Base-by-base conservation (phyloP, 257 asterid species). In the Nicotiana noctiflora region DNA sequence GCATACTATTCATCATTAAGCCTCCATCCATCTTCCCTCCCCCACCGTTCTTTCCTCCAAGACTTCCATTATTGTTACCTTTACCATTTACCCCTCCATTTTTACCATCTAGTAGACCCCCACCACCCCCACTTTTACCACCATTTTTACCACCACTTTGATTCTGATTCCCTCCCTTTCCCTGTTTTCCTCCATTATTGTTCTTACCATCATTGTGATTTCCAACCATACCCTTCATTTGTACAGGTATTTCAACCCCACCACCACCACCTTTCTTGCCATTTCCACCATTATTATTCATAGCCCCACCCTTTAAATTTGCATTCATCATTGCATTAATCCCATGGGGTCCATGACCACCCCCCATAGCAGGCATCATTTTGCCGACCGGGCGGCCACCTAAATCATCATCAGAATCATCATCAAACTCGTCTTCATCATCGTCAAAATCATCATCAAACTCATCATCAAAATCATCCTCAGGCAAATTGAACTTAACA, bases 401-500 rank as follows among this genome's bases (percentile, higher is more conserved):
- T 34, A 32, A 86, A n/a, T 70, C 90, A 13, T 82, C 90, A 79
- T 75, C 92, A 63, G 65, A 86, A 2, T 78, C 82, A 15, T 81
- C 79, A 37, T 79, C 17, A 65, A 46, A 79, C 37, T 83, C 84
- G 60, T 81, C 84, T 23, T 55, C 65, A 14, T 75, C 77, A 44
- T 61, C 68, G 19, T 80, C 76, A 10, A 11, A 72, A 0, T 18
- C 66, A 77, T 68, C 55, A 9, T 84, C 89, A 52, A 81, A 88
- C n/a, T 87, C 90, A 4, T 80, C 82, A 0, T 86, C 88, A 4
- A 82, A 84, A 1, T 91, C 90, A 1, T 88, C 89, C 17, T 87
- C 86, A 19, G 93, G 91, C 84, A 89, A 27, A 62, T 79, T 82
- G 63, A 91, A 93, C 86, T 86, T 91, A 0, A 90, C 96, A 77